Evolutionary conservation across 192 early-diverging fungal genomes (phyloP).

Genomic region (Lunasporangiospora selenospora): DNA sequence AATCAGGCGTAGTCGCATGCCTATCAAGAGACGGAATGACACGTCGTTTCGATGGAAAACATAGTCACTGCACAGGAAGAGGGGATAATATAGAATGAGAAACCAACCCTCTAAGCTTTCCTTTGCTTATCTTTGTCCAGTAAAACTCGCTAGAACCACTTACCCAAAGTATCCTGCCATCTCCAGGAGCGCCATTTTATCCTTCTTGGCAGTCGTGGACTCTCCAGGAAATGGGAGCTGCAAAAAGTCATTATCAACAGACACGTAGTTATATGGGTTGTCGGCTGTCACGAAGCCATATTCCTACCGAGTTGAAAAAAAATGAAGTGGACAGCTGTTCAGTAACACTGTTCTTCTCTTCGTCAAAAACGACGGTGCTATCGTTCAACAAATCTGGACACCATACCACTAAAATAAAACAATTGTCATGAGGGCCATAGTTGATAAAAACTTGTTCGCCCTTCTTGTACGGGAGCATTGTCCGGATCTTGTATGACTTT

Average conservation of each 20-base stretch:
- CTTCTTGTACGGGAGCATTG: slow-evolving; percentile 59
- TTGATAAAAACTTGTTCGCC: slow-evolving; percentile 71
- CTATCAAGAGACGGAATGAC: slow-evolving; percentile 56
- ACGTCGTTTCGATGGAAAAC: slow-evolving; percentile 53
- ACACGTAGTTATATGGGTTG: slow-evolving; percentile 61
- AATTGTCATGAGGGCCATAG: slow-evolving; percentile 66
- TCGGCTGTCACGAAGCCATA: slow-evolving; percentile 62
- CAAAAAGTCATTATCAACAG: slow-evolving; percentile 56
- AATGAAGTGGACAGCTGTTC: no score
- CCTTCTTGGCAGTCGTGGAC: slow-evolving; percentile 14
- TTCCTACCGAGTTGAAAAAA: slow-evolving; percentile 47
- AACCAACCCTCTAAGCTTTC: not conserved
- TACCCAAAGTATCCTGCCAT: slow-evolving; percentile 56
- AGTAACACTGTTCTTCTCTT: no score
- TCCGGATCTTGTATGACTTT: slow-evolving; percentile 71
- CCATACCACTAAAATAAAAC: slow-evolving; percentile 54
- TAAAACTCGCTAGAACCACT: no score
- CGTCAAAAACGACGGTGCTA: no score
- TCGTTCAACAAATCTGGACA: no score
- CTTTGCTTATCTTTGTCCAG: no score
- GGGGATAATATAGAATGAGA: not conserved
- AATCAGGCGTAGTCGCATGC: slow-evolving; percentile 52
- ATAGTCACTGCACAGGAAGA: slow-evolving; percentile 51
- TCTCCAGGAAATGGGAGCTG: slow-evolving; percentile 42
- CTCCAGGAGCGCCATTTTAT: slow-evolving; percentile 52